Conservation (phyloP, 352 stramenopile species). For the Aphanomyces astaci region DNA sequence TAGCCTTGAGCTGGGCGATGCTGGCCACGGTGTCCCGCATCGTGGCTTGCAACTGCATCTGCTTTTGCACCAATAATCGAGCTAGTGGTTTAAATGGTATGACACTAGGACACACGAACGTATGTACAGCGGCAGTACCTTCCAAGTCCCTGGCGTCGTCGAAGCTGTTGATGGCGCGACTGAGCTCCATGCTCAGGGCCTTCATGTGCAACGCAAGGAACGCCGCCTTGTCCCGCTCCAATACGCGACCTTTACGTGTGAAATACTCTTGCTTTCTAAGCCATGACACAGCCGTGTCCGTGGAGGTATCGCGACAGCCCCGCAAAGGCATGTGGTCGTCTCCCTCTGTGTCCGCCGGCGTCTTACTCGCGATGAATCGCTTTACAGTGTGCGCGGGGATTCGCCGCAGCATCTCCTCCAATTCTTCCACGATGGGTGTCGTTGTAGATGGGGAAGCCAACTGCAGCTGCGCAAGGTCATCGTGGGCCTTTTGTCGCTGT, state of each 20-base stretch:
- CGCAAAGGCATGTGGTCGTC: background rate
- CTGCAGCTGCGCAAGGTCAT: no score
- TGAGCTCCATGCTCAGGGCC: background rate
- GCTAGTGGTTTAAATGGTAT: no score
- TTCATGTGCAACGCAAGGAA: constrained; percentile 22
- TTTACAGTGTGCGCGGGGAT: constrained; percentile 2
- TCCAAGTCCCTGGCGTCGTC: constrained; percentile 31
- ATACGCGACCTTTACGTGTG: constrained; percentile 23
- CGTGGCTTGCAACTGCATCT: background rate
- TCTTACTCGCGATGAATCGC: constrained; percentile 2
- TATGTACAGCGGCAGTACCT: no score
- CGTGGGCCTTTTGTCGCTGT: background rate
- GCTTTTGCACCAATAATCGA: background rate
- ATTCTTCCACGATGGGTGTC: background rate
- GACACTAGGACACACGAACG: no score
- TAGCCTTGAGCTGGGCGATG: background rate
- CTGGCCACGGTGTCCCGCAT: background rate
- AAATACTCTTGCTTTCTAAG: constrained; percentile 13
- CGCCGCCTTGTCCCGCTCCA: constrained; percentile 15
- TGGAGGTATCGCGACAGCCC: background rate
- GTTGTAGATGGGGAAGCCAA: no score
- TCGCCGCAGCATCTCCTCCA: background rate
- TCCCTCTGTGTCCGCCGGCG: background rate
- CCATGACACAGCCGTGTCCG: background rate
- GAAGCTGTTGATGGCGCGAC: background rate